A percentile compares a stretch with the other conserved stretches of the same genome.
phyloP scores from a whole-genome alignment of 2,329 filamentous ascomycete genomes.

The Zelopaecilomyces penicillatus region DNA sequence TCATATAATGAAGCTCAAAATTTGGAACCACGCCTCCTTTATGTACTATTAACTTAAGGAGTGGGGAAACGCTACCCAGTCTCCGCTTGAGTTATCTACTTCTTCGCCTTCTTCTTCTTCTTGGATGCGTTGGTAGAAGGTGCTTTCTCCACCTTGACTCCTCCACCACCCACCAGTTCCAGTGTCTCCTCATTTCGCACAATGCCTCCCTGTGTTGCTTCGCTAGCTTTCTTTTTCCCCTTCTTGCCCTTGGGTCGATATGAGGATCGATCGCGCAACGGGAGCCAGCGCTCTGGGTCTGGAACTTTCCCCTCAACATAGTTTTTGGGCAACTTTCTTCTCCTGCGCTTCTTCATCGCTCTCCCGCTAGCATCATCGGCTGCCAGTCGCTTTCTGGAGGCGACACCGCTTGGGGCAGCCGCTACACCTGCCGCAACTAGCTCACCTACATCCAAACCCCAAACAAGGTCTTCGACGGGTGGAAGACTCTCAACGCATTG shows the following conservation, averaged over 20 bases:
- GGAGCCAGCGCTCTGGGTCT: conserved; percentile 90
- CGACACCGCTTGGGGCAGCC: conserved; percentile 27
- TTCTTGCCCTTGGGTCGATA: conserved; percentile 90
- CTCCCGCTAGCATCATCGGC: conserved; percentile 27
- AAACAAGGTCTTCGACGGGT: conserved; percentile 52
- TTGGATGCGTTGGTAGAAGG: conserved; percentile 30
- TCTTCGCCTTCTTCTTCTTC: conserved; percentile 49
- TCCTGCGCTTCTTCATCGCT: conserved; percentile 47
- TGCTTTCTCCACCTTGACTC: conserved; percentile 57
- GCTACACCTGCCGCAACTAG: conserved; percentile 60
- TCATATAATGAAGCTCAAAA: no score
- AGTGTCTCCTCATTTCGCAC: conserved; percentile 65
- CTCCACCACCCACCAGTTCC: conserved; percentile 54
- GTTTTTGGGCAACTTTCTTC: conserved; percentile 60
- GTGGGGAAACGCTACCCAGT: no score
- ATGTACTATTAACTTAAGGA: no score
- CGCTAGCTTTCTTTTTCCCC: conserved; percentile 72
- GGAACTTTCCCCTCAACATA: conserved; percentile 70
- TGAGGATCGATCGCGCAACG: conserved; percentile 76
- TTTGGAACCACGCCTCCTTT: no score
- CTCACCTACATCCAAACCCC: conserved; percentile 49
- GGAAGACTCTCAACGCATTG: conserved; percentile 50
- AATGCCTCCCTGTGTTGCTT: conserved; percentile 76
- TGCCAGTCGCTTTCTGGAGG: conserved; percentile 42
- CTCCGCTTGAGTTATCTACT: conserved; percentile 24